These are phyloP conservation scores for Vigna mungo DNA, from an alignment of 306 rosid species.

Conservation along the genomic window DNA sequence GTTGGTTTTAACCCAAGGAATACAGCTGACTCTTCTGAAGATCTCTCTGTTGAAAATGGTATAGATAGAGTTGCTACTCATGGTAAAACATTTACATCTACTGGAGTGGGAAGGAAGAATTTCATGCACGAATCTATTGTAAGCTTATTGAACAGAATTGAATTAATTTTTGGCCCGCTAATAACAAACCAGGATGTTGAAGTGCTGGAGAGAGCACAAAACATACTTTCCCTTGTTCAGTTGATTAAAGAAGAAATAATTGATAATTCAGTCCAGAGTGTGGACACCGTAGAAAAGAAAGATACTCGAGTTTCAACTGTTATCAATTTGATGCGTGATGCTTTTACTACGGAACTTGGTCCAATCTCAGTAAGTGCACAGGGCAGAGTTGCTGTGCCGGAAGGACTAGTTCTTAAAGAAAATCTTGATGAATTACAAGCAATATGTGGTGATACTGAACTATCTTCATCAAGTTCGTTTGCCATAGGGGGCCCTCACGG, in stretches of 20 bases:
- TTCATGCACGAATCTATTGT: conserved; percentile 57
- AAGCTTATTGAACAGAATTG: conserved; percentile 61
- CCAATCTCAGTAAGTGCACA: conserved; percentile 80
- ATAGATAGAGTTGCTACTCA: conserved; percentile 40
- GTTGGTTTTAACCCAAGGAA: conserved; percentile 65
- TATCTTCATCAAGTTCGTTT: conserved; percentile 56
- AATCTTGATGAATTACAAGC: conserved; percentile 75
- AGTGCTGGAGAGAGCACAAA: conserved; percentile 79
- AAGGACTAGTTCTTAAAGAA: conserved; percentile 71
- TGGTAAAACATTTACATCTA: conserved; percentile 47
- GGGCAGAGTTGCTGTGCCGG: conserved; percentile 81
- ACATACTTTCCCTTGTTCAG: conserved; percentile 67
- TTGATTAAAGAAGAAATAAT: conserved; percentile 61
- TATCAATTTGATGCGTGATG: conserved; percentile 58
- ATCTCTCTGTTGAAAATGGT: conserved; percentile 44
- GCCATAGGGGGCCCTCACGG: conserved; percentile 53
- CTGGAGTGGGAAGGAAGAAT: conserved; percentile 42
- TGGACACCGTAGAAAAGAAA: conserved; percentile 47
- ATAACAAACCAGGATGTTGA: conserved; percentile 77
- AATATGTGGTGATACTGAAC: conserved; percentile 68
- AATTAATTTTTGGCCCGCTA: conserved; percentile 65
- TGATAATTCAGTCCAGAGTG: conserved; percentile 48
- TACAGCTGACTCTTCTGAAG: conserved; percentile 53
- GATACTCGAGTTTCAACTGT: conserved; percentile 54
- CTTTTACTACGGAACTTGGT: conserved; percentile 72